Evolutionary conservation across 2,329 filamentous ascomycete genomes (phyloP), one percentile per base, ranked within the genome.

Genomic region (Trichoderma polysporum): DNA sequence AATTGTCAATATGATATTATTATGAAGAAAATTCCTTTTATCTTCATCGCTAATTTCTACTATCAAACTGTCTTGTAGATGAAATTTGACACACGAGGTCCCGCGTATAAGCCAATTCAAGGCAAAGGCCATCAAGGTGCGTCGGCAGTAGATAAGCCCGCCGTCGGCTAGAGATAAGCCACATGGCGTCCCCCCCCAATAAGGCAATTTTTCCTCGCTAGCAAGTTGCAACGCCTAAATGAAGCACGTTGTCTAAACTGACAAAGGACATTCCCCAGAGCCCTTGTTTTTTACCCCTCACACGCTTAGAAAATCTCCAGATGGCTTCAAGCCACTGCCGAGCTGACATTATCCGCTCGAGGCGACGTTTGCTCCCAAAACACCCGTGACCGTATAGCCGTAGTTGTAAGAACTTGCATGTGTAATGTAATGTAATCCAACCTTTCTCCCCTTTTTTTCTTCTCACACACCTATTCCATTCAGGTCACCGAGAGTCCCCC

Each of bases 71-170:
- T 15, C 37, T 17, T 47, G 13, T 47, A 1, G 29, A 25, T 47
- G n/a, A 33, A n/a, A 6, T 4, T 35, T 3, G 4, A 19, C n/a
- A 58, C 8, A 29, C 12, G 15, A n/a, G 2, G 17, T 13, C 13
- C 2, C 54, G 7, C 19, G 17, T 57, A 35, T 7, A 45, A 45
- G n/a, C 9, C 41, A 22, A 19, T 9, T n/a, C 17, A 19, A 45
- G 19, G 54, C 41, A 25, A n/a, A 41, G 39, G 29, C 56, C 35
- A 47, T 59, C 56, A 59, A 59, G 39, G n/a, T 47, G 19, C 56
- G 39, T 49, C 57, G 57, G 57, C 41, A 60, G 15, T n/a, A 60
- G 57, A 60, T 49, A 60, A 60, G 57, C 29, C 7, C 8, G 27
- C 27, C 39, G 4, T 60, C 57, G 41, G 57, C 37, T 60, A 49